Conservation (phyloP, 2,329 filamentous ascomycete genomes). For the Ascocoryne sarcoides region DNA sequence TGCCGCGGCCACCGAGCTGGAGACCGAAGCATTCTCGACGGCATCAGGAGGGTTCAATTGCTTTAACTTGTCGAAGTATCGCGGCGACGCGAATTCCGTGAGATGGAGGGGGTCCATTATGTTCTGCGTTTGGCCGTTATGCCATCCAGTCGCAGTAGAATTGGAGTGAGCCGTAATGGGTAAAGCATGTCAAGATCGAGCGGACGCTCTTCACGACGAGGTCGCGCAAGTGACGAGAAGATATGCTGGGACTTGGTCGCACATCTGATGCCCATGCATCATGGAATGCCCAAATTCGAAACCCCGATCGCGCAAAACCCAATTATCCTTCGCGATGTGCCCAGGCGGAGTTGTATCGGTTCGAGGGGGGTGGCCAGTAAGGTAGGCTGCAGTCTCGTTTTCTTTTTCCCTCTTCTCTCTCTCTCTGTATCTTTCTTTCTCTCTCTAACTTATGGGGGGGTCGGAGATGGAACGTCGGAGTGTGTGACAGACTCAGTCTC, state of each 20-base stretch:
- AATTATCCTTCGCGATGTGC: too few relatives aligned
- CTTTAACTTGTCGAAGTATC: constrained; percentile 53
- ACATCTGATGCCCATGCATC: constrained; percentile 24
- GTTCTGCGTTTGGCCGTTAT: constrained; percentile 23
- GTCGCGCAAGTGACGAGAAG: constrained; percentile 14
- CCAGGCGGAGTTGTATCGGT: too few relatives aligned
- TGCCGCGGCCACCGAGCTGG: constrained; percentile 2
- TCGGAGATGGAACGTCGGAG: too few relatives aligned
- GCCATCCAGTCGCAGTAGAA: constrained; percentile 24
- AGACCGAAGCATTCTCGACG: constrained; percentile 30
- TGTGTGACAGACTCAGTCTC: too few relatives aligned
- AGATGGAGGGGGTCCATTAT: constrained; percentile 53
- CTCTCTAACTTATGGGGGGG: too few relatives aligned
- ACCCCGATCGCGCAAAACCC: neutral
- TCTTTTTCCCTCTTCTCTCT: too few relatives aligned
- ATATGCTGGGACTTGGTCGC: constrained; percentile 13
- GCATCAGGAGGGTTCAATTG: constrained; percentile 38
- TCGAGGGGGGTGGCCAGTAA: too few relatives aligned
- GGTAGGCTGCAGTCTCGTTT: too few relatives aligned
- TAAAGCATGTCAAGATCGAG: constrained; percentile 24
- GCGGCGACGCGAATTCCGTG: constrained; percentile 58
- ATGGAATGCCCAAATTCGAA: constrained; percentile 6
- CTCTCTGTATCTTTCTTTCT: too few relatives aligned
- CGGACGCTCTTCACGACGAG: constrained; percentile 16
- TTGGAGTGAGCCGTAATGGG: constrained; percentile 12